phyloP scores from a whole-genome alignment of 2,329 filamentous ascomycete genomes.

The Alternaria arborescens region DNA sequence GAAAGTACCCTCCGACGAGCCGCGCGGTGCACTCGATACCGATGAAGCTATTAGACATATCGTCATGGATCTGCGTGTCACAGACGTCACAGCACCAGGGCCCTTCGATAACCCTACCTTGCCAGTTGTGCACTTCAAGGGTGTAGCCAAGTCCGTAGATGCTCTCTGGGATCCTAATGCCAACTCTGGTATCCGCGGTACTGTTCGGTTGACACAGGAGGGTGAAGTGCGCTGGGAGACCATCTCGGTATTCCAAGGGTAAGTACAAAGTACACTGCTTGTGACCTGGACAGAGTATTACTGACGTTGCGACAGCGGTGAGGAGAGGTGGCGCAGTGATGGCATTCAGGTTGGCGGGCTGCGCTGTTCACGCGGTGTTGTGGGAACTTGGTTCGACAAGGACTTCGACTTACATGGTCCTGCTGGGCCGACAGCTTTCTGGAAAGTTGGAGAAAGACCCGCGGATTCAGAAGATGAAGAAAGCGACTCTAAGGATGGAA shows the following conservation, averaged over 20 bases:
- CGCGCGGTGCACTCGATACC: slow-evolving; percentile 64
- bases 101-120: slow-evolving; percentile 65
- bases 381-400: slow-evolving; percentile 82
- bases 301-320: slow-evolving; percentile 57
- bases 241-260: slow-evolving; percentile 67
- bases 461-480: slow-evolving; percentile 18
- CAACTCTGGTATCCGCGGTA: slow-evolving; percentile 71
- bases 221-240: slow-evolving; percentile 80
- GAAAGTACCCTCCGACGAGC: slow-evolving; percentile 47
- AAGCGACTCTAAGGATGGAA: slow-evolving; percentile 2
- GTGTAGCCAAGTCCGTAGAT: slow-evolving; percentile 68
- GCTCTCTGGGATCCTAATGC: slow-evolving; percentile 73
- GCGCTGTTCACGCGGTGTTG: slow-evolving; percentile 69
- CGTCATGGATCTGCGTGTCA: slow-evolving; percentile 71
- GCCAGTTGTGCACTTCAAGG: slow-evolving; percentile 74
- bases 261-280: slow-evolving; percentile 20
- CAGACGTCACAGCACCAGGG: slow-evolving; percentile 65
- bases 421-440: slow-evolving; percentile 78
- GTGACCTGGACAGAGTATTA: slow-evolving; percentile 18
- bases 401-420: slow-evolving; percentile 74
- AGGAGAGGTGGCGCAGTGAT: slow-evolving; percentile 80
- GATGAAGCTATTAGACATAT: slow-evolving; percentile 76
- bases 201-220: slow-evolving; percentile 70
- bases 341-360: slow-evolving; percentile 76
- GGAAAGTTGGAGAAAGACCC: slow-evolving; percentile 70